Evolutionary conservation across 331 rosid species (phyloP).

Genomic region (Pyrus hybrid): DNA sequence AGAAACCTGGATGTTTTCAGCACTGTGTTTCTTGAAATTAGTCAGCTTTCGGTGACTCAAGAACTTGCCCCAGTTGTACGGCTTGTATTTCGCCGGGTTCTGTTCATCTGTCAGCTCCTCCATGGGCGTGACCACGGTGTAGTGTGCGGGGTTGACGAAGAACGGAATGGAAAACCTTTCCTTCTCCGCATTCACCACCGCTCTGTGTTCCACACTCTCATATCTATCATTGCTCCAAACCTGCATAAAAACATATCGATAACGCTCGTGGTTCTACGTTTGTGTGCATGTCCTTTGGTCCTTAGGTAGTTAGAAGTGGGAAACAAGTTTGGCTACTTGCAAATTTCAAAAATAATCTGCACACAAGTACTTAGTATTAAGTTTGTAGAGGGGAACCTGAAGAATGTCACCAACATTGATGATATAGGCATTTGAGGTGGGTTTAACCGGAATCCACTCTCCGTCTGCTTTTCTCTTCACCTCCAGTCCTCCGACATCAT

Average conservation of each 20-base stretch:
- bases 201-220: constrained; percentile 65
- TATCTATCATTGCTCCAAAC: constrained; percentile 65
- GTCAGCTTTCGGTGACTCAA: constrained; percentile 24
- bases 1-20: constrained; percentile 44
- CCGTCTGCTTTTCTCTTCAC: constrained; percentile 54
- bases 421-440: constrained; percentile 51
- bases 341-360: too few species aligned
- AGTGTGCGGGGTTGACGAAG: constrained; percentile 45
- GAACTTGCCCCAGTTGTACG: constrained; percentile 51
- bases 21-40: constrained; percentile 37
- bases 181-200: constrained; percentile 39
- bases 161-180: constrained; percentile 55
- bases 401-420: constrained; percentile 50
- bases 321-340: neutral
- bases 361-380: too few species aligned
- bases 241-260: constrained; percentile 14
- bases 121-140: constrained; percentile 40
- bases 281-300: too few species aligned
- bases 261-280: too few species aligned
- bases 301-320: too few species aligned
- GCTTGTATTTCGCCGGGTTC: constrained; percentile 43
- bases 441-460: constrained; percentile 48
- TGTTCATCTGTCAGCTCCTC: constrained; percentile 39
- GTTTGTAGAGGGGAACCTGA: constrained; percentile 33
- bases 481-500: constrained; percentile 61